phyloP scores from a whole-genome alignment of 176 grass and related monocot species.

The Musa acuminata region DNA sequence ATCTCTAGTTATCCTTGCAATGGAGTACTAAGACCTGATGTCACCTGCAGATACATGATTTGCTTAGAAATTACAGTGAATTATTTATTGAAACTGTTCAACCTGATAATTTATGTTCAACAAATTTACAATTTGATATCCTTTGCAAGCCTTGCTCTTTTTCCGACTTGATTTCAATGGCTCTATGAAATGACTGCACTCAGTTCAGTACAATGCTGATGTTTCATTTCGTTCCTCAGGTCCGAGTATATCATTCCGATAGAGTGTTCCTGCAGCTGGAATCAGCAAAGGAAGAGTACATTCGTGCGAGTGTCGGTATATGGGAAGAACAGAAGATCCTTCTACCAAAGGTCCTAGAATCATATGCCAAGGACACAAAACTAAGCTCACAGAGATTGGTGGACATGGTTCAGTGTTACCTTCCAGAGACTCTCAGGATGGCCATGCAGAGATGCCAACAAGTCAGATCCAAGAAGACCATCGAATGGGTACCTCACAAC shows the following conservation, averaged over 20 bases:
- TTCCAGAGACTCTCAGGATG: conserved; percentile 71
- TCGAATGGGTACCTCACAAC: conserved; percentile 82
- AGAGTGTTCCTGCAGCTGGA: conserved; percentile 78
- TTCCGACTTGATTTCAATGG: too few relatives aligned
- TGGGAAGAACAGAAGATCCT: conserved; percentile 88
- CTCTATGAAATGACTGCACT: too few relatives aligned
- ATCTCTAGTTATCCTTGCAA: too few relatives aligned
- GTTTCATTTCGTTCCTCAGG: conserved; percentile 17
- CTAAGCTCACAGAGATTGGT: conserved; percentile 56
- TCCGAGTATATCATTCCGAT: conserved; percentile 66
- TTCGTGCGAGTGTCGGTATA: conserved; percentile 70
- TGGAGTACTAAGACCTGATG: too few relatives aligned
- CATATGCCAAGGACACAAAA: conserved; percentile 76
- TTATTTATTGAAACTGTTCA: too few relatives aligned
- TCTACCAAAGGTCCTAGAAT: conserved; percentile 64
- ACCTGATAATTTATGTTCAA: too few relatives aligned
- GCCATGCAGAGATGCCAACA: conserved; percentile 82
- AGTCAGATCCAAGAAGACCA: conserved; percentile 52
- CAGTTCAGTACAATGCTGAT: too few relatives aligned
- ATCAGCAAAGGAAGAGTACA: conserved; percentile 79
- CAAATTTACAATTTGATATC: too few relatives aligned
- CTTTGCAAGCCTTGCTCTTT: too few relatives aligned
- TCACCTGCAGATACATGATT: too few relatives aligned
- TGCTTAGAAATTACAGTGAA: too few relatives aligned
- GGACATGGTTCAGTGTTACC: conserved; percentile 76